These are phyloP conservation scores for Endotrypanum monterogeii DNA, from an alignment of 208 protist species.

Conservation along the genomic window DNA sequence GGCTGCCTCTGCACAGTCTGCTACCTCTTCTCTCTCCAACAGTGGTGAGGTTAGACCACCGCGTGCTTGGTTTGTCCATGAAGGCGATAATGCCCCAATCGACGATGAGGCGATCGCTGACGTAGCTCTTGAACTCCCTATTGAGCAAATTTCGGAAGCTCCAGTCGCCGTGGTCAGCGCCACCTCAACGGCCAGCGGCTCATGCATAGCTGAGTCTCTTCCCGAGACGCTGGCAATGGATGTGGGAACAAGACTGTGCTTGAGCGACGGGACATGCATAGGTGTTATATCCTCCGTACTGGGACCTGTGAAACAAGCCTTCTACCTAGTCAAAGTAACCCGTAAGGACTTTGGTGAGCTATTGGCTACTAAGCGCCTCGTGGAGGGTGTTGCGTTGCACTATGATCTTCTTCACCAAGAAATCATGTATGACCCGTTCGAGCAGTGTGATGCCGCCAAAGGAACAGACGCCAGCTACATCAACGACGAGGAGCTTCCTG, in stretches of 20 bases:
- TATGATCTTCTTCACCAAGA: slow-evolving; percentile 56
- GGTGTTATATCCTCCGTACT: slow-evolving; percentile 62
- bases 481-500: slow-evolving; percentile 88
- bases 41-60: neutral
- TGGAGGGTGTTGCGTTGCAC: slow-evolving; percentile 40
- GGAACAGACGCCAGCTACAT: slow-evolving; percentile 90
- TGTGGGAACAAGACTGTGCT: slow-evolving; percentile 65
- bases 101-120: slow-evolving; percentile 11
- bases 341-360: slow-evolving; percentile 29
- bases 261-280: slow-evolving; percentile 52
- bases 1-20: slow-evolving; percentile 25
- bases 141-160: slow-evolving; percentile 60
- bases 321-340: slow-evolving; percentile 49
- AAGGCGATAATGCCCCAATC: slow-evolving; percentile 26
- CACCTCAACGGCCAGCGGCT: slow-evolving; percentile 22
- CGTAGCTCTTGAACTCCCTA: slow-evolving; percentile 29
- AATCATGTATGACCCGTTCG: slow-evolving; percentile 55
- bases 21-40: slow-evolving; percentile 8
- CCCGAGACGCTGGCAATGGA: slow-evolving; percentile 55
- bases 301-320: slow-evolving; percentile 58
- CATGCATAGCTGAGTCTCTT: slow-evolving; percentile 52
- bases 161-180: slow-evolving; percentile 45
- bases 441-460: slow-evolving; percentile 56
- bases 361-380: neutral
- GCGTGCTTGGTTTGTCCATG: slow-evolving; percentile 8